Conservation (phyloP, 1,139 yeast species). For the Hansenula lynferdii region DNA sequence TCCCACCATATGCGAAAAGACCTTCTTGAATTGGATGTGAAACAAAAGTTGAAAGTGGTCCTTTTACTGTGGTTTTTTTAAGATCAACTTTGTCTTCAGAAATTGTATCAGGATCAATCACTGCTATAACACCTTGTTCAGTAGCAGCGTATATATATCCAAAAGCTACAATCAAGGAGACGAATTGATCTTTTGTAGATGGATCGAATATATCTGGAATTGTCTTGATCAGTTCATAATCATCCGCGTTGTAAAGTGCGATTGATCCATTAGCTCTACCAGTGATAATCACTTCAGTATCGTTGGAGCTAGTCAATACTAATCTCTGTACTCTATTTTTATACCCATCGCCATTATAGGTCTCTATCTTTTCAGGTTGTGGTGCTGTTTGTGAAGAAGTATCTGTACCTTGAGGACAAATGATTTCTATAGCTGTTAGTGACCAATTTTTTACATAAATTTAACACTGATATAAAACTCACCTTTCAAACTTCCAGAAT, state of each 20-base stretch:
- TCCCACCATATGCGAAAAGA: constrained; percentile 68
- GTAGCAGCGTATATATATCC: constrained; percentile 31
- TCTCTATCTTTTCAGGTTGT: constrained; percentile 46
- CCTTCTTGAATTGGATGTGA: constrained; percentile 40
- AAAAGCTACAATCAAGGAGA: constrained; percentile 11
- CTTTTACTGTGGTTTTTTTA: constrained; percentile 26
- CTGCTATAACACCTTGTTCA: constrained; percentile 45
- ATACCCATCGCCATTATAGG: constrained; percentile 34
- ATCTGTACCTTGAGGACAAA: constrained; percentile 59
- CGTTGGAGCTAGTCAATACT: constrained; percentile 15
- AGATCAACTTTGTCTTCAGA: constrained; percentile 12
- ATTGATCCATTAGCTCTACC: constrained; percentile 28
- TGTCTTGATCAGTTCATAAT: constrained; percentile 24
- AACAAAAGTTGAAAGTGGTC: constrained; percentile 43
- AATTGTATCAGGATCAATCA: constrained; percentile 28
- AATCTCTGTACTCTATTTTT: constrained; percentile 22
- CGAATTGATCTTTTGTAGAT: constrained; percentile 16
- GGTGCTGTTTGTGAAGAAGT: constrained; percentile 56
- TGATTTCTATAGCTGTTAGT: constrained; percentile 33
- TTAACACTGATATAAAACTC: neutral
- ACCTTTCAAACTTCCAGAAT: constrained; percentile 46
- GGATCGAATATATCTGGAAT: constrained; percentile 25
- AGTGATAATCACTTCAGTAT: constrained; percentile 16
- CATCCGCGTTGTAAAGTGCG: constrained; percentile 16
- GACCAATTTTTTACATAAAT: neutral